Evolutionary conservation across 371 early-diverging fungal genomes (phyloP).

Genomic region (Smittium mucronatum): DNA sequence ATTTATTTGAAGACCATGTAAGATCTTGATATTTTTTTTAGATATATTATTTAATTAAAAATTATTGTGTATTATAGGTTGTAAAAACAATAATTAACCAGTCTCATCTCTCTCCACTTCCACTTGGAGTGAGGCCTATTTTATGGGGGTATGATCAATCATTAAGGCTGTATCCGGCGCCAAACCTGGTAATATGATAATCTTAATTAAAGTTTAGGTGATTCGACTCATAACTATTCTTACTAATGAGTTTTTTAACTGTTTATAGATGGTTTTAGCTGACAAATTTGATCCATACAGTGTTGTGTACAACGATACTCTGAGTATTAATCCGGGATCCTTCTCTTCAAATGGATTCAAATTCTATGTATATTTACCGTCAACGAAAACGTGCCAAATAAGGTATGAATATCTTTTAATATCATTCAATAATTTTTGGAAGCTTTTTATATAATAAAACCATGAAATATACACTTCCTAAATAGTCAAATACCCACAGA

Average conservation of each 20-base stretch:
- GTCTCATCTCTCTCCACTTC: conserved; percentile 70
- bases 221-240: too few species aligned
- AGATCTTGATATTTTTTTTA: conserved; percentile 10
- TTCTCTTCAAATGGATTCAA: conserved; percentile 59
- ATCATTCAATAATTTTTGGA: too few species aligned
- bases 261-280: conserved; percentile 64
- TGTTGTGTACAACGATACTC: conserved; percentile 56
- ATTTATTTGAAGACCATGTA: conserved; percentile 49
- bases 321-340: conserved; percentile 72
- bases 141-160: conserved; percentile 73
- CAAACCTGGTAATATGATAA: conserved; percentile 44
- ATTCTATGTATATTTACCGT: conserved; percentile 68
- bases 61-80: conserved; percentile 37
- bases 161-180: conserved; percentile 70
- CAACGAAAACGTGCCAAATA: conserved; percentile 31
- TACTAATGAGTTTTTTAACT: too few species aligned
- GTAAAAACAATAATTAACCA: conserved; percentile 74
- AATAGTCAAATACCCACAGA: too few species aligned
- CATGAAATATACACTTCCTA: too few species aligned
- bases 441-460: too few species aligned
- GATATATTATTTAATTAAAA: neutral
- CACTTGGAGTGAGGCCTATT: conserved; percentile 54
- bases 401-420: too few species aligned
- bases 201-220: too few species aligned
- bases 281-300: conserved; percentile 64